These are phyloP conservation scores for Lablab purpureus DNA, from an alignment of 306 rosid species.

Conservation along the genomic window DNA sequence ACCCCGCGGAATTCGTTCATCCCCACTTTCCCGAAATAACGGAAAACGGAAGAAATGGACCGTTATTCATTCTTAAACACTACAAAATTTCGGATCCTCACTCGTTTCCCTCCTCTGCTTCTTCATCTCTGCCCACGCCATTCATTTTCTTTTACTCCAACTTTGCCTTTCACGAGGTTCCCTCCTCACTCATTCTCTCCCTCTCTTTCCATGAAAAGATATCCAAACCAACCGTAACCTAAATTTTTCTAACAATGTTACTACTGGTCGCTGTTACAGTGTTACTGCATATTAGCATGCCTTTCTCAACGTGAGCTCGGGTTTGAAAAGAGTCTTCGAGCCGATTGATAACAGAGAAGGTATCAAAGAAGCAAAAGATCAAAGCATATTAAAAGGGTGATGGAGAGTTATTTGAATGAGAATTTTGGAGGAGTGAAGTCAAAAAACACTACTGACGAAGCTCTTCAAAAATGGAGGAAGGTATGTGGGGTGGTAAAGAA, in stretches of 20 bases:
- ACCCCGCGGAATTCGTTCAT: constrained; percentile 50
- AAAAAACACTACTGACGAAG: constrained; percentile 77
- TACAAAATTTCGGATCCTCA: constrained; percentile 59
- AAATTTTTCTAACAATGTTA: constrained; percentile 6
- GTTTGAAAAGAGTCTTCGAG: not conserved
- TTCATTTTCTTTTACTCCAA: constrained; percentile 30
- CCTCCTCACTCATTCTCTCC: constrained; percentile 26
- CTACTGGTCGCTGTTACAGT: not conserved
- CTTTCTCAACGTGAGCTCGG: not conserved
- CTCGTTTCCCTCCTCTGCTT: constrained; percentile 41
- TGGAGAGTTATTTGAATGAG: constrained; percentile 82
- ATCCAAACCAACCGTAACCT: not conserved
- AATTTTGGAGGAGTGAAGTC: constrained; percentile 73
- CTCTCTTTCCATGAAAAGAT: constrained; percentile 9
- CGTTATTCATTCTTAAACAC: constrained; percentile 46
- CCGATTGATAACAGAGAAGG: not conserved
- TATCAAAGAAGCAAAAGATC: not conserved
- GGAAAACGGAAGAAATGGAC: constrained; percentile 10
- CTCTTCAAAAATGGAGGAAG: constrained; percentile 81
- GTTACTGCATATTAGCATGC: not conserved
- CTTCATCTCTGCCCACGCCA: constrained; percentile 28
- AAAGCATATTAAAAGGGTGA: constrained; percentile 13
- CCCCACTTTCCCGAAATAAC: constrained; percentile 44
- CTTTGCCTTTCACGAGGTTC: constrained; percentile 6
- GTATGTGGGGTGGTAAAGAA: constrained; percentile 83